Conservation (phyloP, 1,284 basidiomycete genomes). For the Lentinula novae-zelandiae region DNA sequence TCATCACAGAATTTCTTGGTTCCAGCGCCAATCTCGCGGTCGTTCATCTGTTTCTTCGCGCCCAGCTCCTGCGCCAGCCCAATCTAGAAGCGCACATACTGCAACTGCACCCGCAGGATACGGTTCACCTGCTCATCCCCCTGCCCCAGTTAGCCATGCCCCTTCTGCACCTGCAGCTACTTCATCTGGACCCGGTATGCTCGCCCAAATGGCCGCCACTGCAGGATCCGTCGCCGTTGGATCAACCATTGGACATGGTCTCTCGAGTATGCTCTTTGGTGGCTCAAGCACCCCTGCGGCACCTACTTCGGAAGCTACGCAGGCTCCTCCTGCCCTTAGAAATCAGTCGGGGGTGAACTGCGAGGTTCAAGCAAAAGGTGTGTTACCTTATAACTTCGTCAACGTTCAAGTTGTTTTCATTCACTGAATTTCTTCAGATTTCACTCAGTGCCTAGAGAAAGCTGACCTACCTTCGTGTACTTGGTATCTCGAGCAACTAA, state of each 20-base stretch:
- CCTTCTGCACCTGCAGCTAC: conserved; percentile 26
- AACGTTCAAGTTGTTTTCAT: conserved; percentile 5
- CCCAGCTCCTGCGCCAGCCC: conserved; percentile 43
- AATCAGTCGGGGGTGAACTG: conserved; percentile 52
- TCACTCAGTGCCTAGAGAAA: conserved; percentile 75
- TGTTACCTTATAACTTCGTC: conserved; percentile 18
- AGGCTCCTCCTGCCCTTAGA: conserved; percentile 35
- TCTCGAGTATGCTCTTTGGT: conserved; percentile 84
- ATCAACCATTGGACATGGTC: conserved; percentile 79
- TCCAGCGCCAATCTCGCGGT: conserved; percentile 57
- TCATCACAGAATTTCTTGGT: conserved; percentile 7
- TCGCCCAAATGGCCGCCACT: conserved; percentile 84
- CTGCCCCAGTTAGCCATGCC: conserved; percentile 40
- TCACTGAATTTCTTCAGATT: conserved; percentile 39
- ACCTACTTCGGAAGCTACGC: conserved; percentile 33
- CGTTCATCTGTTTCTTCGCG: conserved; percentile 47
- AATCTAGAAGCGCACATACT: conserved; percentile 59
- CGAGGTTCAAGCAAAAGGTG: conserved; percentile 72
- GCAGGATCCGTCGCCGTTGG: conserved; percentile 85
- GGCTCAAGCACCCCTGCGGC: conserved; percentile 38
- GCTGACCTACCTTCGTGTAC: conserved; percentile 71
- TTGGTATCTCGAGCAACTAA: conserved; percentile 83
- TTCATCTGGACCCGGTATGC: conserved; percentile 52
- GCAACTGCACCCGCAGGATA: conserved; percentile 49
- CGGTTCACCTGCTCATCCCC: conserved; percentile 40